Evolutionary conservation across 768 basidiomycete species (phyloP), one percentile per base, ranked within the genome.

Genomic region (Zangia roseola): DNA sequence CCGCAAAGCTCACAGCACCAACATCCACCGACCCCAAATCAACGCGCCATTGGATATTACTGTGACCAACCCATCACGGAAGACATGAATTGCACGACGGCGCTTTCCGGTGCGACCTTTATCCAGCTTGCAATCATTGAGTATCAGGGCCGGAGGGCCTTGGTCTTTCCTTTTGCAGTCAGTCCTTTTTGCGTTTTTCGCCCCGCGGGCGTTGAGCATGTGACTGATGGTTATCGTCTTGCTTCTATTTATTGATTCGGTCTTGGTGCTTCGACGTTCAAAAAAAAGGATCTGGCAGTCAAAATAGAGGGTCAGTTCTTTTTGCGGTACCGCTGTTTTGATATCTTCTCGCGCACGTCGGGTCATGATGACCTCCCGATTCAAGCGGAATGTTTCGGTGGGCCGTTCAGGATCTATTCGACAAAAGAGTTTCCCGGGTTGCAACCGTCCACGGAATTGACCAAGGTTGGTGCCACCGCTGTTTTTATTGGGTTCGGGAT

Each of bases 371-470:
- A 68, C 34, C 55, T 68, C 2, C 75, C 76, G 13, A 68, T 85
- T 19, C 75, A 83, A 55, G 78, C 84, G n/a, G 83, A 88, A 54
- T 74, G 78, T 40, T 83, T 77, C 50, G 84, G 87, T 5, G 83
- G 82, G 0, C 61, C 77, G 9, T 88, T 88, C 71, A 76, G 74
- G 57, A 79, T 88, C 16, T 86, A 84, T 59, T 83, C 84, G 17
- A 86, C 87, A 1, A 82, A 86, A 53, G 82, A 84, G 65, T 88
- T 88, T 62, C 87, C 86, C 1, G 86, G 87, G 2, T 60, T 88
- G 33, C 75, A 72, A 28, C 76, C 84, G 2, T 86, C 86, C 6
- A 88, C 86, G 0, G 80, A 84, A 24, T 67, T 88, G 46, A 87
- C 84, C 21, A 84, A 81, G 75, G 86, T 81, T 26, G 40, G 58